Evolutionary conservation across 2,329 filamentous ascomycete genomes (phyloP).

Genomic region (Colletotrichum tofieldiae): DNA sequence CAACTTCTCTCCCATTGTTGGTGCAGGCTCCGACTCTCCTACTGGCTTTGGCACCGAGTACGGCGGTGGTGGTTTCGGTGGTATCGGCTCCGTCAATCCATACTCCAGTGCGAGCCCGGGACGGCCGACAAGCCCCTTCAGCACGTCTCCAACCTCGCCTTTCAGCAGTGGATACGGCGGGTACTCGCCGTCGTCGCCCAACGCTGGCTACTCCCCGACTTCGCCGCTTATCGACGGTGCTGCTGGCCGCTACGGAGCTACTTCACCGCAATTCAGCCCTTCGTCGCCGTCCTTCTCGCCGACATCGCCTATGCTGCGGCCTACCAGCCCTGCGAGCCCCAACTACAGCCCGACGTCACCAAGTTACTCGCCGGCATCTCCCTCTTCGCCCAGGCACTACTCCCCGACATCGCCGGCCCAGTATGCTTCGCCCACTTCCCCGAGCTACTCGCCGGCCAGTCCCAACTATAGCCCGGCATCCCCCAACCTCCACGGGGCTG

Average conservation of each 20-base stretch:
- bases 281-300: conserved; percentile 76
- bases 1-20: conserved; percentile 85
- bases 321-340: conserved; percentile 70
- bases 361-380: conserved; percentile 75
- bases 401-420: conserved; percentile 80
- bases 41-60: conserved; percentile 77
- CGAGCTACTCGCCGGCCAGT: conserved; percentile 79
- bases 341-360: conserved; percentile 78
- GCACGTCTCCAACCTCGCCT: conserved; percentile 77
- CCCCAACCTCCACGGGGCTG: conserved; percentile 64
- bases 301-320: conserved; percentile 72
- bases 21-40: conserved; percentile 79
- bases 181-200: conserved; percentile 85
- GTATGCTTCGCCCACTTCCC: conserved; percentile 83
- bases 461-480: conserved; percentile 82
- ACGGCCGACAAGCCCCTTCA: conserved; percentile 81
- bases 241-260: conserved; percentile 64
- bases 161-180: conserved; percentile 70
- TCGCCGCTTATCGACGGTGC: conserved; percentile 75
- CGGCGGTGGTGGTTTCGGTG: conserved; percentile 63
- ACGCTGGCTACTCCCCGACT: conserved; percentile 82
- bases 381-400: conserved; percentile 70
- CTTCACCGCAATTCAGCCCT: conserved; percentile 75
- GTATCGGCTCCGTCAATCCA: conserved; percentile 72
- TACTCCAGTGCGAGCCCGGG: conserved; percentile 76